These are phyloP conservation scores for Cordyceps cicadae DNA, from an alignment of 2,329 filamentous ascomycete genomes.

Conservation along the genomic window DNA sequence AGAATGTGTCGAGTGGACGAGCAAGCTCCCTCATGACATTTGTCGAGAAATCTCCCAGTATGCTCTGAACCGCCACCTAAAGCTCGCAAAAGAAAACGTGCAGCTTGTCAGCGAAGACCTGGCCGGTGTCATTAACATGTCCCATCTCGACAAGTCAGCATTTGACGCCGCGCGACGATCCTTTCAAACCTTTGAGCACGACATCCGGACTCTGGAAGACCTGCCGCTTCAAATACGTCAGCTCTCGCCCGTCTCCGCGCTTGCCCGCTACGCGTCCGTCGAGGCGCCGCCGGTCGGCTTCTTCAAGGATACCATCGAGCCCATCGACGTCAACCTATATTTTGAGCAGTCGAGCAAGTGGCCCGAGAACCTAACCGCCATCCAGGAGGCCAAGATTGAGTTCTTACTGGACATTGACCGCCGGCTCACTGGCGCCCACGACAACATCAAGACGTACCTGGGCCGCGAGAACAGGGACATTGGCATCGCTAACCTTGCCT, in stretches of 20 bases:
- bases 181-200: constrained; percentile 65
- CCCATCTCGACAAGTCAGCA: constrained; percentile 40
- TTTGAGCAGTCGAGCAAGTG: constrained; percentile 91
- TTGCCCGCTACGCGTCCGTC: constrained; percentile 66
- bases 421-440: constrained; percentile 54
- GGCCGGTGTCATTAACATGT: constrained; percentile 38
- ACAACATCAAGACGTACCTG: constrained; percentile 56
- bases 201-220: constrained; percentile 70
- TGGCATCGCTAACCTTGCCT: constrained; percentile 67
- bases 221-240: constrained; percentile 81
- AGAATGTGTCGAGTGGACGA: constrained; percentile 82
- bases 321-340: constrained; percentile 74
- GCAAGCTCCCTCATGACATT: constrained; percentile 54
- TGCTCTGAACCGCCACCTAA: constrained; percentile 61
- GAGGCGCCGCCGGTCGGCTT: constrained; percentile 31
- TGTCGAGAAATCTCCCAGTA: constrained; percentile 74
- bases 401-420: constrained; percentile 73
- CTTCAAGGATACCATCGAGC: constrained; percentile 36
- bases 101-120: constrained; percentile 43
- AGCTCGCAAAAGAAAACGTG: constrained; percentile 46
- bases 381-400: constrained; percentile 88
- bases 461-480: constrained; percentile 70
- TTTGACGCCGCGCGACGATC: constrained; percentile 64
- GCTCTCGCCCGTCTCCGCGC: constrained; percentile 62
- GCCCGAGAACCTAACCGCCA: constrained; percentile 85